Evolutionary conservation across 768 basidiomycete species (phyloP).

Genomic region (Suillus americanus): DNA sequence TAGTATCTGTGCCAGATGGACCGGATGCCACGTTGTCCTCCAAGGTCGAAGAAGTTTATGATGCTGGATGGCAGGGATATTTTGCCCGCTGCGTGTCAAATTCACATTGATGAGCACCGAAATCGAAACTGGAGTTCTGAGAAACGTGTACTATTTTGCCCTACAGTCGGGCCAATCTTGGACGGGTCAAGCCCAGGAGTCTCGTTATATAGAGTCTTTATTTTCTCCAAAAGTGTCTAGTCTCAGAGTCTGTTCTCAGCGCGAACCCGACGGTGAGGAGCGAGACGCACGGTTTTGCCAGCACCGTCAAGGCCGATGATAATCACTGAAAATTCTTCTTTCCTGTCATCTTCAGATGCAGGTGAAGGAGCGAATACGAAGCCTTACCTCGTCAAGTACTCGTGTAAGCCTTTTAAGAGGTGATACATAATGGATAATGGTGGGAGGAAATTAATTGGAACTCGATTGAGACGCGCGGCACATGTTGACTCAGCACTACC

Average conservation of each 20-base stretch:
- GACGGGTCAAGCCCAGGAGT: slow-evolving; percentile 85
- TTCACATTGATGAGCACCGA: not conserved
- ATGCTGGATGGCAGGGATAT: slow-evolving; percentile 92
- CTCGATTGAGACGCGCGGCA: not conserved
- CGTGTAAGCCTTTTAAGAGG: slow-evolving; percentile 87
- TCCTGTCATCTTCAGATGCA: slow-evolving; percentile 42
- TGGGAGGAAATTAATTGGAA: not conserved
- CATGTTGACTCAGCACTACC: not conserved
- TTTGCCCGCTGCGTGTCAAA: slow-evolving; percentile 67
- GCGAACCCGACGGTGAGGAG: not conserved
- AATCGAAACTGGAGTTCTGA: not conserved
- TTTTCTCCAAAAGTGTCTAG: slow-evolving; percentile 87
- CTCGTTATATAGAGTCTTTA: slow-evolving; percentile 90
- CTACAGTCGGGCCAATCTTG: slow-evolving; percentile 95
- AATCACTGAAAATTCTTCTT: slow-evolving; percentile 90
- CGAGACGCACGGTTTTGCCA: slow-evolving; percentile 74
- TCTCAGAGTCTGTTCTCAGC: not conserved
- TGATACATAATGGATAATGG: slow-evolving; percentile 82
- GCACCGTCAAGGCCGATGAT: slow-evolving; percentile 93
- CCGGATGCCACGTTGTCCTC: slow-evolving; percentile 91
- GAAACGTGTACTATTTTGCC: slow-evolving; percentile 83
- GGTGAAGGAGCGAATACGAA: not conserved
- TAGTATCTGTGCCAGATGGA: slow-evolving; percentile 96
- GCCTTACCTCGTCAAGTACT: slow-evolving; percentile 77
- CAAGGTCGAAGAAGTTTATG: slow-evolving; percentile 86